Evolutionary conservation across 441 rosid species (phyloP), one percentile per base, ranked within the genome.

Genomic region (Croton laevigatus): DNA sequence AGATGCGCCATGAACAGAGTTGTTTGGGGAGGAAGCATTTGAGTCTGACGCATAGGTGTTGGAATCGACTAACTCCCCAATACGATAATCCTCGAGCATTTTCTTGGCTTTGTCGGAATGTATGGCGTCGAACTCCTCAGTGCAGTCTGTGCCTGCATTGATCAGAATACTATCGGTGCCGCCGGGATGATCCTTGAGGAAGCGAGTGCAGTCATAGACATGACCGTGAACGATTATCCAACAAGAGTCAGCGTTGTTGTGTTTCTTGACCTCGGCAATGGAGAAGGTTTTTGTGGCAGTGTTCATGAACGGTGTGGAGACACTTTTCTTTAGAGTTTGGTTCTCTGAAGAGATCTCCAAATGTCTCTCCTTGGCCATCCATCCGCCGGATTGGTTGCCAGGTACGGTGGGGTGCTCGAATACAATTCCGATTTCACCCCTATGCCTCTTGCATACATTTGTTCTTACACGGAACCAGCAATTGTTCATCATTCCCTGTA

Each of bases 401-500:
- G 98, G 92, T 54, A 79, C 84, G 40, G 95, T 91, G 27, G 98
- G 98, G 79, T 93, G 96, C 74, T 91, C 98, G 78, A 94, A 91
- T 22, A 85, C 83, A 10, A 94, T 84, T 20, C 98, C 97, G 23
- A 94, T 83, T 81, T 94, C 98, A 60, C 97, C 98, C 75, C 69
- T 88, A 79, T 83, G 95, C 10, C 84, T 85, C 79, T 83, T 89
- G 83, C 97, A 89, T 72, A 90, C 82, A 67, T 85, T 90, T 68
- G 97, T 83, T 66, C 68, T 91, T 2, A 90, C 78, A 34, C 92
- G 91, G 79, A 91, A 94, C 97, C 96, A 91, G 63, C 98, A 90
- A n/a, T 94, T 94, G 84, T 91, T 94, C 98, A 94, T 91, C 98
- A 91, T 94, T 40, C 98, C 98, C 98, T 94, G 83, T 48, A 63